Base-by-base conservation (phyloP, 2,329 filamentous ascomycete species). In the Colletotrichum liaoningense region DNA sequence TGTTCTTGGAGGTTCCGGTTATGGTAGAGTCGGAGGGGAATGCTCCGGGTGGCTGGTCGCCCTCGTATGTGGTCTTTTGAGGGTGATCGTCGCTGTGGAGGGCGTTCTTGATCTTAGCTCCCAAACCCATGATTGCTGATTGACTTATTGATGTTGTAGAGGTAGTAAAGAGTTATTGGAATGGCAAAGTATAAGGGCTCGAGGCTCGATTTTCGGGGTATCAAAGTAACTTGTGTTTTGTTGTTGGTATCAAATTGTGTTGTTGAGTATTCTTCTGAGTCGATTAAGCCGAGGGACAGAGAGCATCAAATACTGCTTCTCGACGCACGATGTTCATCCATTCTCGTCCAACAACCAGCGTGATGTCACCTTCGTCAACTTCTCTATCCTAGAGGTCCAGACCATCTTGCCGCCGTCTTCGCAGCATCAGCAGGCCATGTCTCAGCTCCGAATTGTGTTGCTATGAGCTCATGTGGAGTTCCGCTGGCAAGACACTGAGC, bases 31-130 rank as follows among this genome's bases (percentile, higher is more conserved):
- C 73, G 12, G 73, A 69, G 49, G 73, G 73, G n/a, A 74, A 74
- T 5, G 57, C 54, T 35, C 73, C 73, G 1, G 73, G 73, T 11
- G 73, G 63, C 14, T 57, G 65, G 33, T 69, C 38, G 14, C 63
- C 56, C 22, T 69, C 64, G 30, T 74, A 65, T 24, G 69, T 49
- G 19, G 42, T 69, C 5, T 68, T 54, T 12, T 52, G 35, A 58
- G 55, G 46, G 14, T 62, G 30, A 30, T 75, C 63, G 52, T 73
- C 71, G 52, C 28, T 33, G 42, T 75, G 73, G 35, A 75, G 69
- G 9, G 74, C 74, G 26, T 75, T 70, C 69, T 75, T 75, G 30
- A 75, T 75, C 63, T 75, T 75, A n/a, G 72, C 33, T 52, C 38
- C 73, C 49, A 75, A 65, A 66, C 74, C 74, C 74, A 75, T 75